Evolutionary conservation across 805 yeast species (phyloP).

Genomic region (Metschnikowia picachoensis): DNA sequence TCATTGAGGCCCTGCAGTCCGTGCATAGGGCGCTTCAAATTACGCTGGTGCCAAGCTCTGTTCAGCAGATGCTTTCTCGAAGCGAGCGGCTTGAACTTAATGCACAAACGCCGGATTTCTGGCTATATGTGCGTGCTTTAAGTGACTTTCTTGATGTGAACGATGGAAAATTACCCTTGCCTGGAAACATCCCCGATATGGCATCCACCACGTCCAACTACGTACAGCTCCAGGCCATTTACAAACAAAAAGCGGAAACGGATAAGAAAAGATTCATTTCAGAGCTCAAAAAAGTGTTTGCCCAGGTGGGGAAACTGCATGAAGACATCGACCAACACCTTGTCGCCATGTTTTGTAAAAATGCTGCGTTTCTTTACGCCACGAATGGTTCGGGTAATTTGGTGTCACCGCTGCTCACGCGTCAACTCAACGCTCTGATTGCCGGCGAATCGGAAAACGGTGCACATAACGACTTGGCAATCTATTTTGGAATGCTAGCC

Average conservation of each 20-base stretch:
- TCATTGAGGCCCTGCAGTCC: conserved; percentile 35
- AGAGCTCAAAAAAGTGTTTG: conserved; percentile 27
- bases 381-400: conserved; percentile 39
- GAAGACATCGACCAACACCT: conserved; percentile 32
- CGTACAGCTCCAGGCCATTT: conserved; percentile 53
- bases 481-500: conserved; percentile 45
- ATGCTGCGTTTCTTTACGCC: conserved; percentile 50
- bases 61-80: conserved; percentile 20
- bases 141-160: conserved; percentile 40
- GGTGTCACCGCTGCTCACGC: conserved; percentile 1
- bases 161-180: conserved; percentile 53
- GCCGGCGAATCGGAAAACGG: not conserved
- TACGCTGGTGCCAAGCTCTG: conserved; percentile 32
- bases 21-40: conserved; percentile 35
- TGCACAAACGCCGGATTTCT: conserved; percentile 43
- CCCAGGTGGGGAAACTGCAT: conserved; percentile 23
- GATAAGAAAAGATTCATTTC: conserved; percentile 45
- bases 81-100: conserved; percentile 7
- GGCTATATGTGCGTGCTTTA: conserved; percentile 60
- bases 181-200: conserved; percentile 86
- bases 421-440: not conserved
- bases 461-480: conserved; percentile 17
- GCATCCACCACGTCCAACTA: conserved; percentile 67
- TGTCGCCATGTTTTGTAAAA: conserved; percentile 55
- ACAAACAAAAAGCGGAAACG: conserved; percentile 46